Conservation (phyloP, 768 basidiomycete species). For the Lactarius pseudohatsudake region DNA sequence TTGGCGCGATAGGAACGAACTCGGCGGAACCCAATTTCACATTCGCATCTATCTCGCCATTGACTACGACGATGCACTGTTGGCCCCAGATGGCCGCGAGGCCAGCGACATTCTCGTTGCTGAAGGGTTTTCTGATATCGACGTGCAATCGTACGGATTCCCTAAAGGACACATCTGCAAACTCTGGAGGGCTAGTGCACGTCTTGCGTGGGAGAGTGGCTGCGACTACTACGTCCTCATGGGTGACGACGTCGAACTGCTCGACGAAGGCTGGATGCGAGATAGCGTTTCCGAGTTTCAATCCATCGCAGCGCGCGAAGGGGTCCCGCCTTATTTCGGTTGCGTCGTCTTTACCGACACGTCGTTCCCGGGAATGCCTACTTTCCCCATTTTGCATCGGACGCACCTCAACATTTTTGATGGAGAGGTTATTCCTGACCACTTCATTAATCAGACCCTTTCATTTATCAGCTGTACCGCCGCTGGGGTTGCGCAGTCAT, state of each 20-base stretch:
- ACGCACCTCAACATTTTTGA: constrained; percentile 56
- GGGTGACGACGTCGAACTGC: constrained; percentile 54
- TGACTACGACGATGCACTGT: constrained; percentile 48
- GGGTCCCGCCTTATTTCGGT: constrained; percentile 49
- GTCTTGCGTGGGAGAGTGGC: constrained; percentile 45
- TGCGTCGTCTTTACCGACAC: constrained; percentile 58
- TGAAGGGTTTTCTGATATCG: constrained; percentile 41
- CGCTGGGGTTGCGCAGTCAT: constrained; percentile 52
- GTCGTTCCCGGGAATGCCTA: constrained; percentile 60
- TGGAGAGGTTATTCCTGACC: constrained; percentile 49
- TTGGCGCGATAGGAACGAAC: constrained; percentile 40
- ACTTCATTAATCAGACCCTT: constrained; percentile 59
- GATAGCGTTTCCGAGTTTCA: constrained; percentile 42
- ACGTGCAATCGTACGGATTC: constrained; percentile 39
- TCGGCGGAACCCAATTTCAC: constrained; percentile 37
- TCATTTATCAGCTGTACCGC: constrained; percentile 59
- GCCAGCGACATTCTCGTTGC: constrained; percentile 41
- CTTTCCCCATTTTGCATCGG: constrained; percentile 57
- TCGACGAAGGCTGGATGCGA: constrained; percentile 54
- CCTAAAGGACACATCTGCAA: constrained; percentile 51
- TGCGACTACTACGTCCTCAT: constrained; percentile 54
- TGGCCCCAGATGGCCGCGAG: constrained; percentile 37
- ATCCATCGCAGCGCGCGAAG: constrained; percentile 34
- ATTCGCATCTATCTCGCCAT: constrained; percentile 53
- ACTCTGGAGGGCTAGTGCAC: constrained; percentile 54